A percentile compares a stretch with the other conserved stretches of the same genome.
Evolutionary conservation across 2,329 filamentous ascomycete species (phyloP).

Genomic region (Cladophialophora exuberans): DNA sequence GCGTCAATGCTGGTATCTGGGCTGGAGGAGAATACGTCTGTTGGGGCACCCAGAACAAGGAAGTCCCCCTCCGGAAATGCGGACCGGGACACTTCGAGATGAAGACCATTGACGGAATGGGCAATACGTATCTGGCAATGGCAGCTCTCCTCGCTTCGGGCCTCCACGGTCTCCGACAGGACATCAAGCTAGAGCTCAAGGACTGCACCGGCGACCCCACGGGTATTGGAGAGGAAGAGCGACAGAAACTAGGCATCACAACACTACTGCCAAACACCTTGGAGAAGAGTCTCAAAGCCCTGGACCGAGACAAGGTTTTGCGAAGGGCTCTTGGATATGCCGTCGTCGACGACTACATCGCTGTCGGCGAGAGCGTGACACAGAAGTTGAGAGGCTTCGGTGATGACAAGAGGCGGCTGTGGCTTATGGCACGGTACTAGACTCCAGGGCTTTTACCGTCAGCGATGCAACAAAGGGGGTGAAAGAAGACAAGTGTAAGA

Average conservation of each 20-base stretch:
- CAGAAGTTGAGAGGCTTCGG: constrained; percentile 38
- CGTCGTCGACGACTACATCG: constrained; percentile 35
- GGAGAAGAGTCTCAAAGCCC: constrained; percentile 39
- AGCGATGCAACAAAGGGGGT: too few relatives aligned
- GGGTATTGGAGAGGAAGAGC: constrained; percentile 36
- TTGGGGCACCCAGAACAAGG: constrained; percentile 82
- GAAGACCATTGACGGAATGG: constrained; percentile 75
- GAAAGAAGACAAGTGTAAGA: too few relatives aligned
- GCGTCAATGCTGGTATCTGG: constrained; percentile 72
- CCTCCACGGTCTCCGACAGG: constrained; percentile 53
- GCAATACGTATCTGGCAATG: constrained; percentile 75
- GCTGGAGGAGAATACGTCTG: constrained; percentile 76
- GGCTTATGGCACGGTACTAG: constrained; percentile 46
- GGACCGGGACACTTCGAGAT: constrained; percentile 74
- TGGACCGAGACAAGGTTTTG: constrained; percentile 38
- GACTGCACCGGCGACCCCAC: constrained; percentile 43
- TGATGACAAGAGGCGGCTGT: constrained; percentile 38
- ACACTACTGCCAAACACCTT: constrained; percentile 41
- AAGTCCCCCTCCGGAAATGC: constrained; percentile 72
- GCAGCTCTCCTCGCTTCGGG: constrained; percentile 65
- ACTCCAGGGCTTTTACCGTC: too few relatives aligned
- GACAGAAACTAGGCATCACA: constrained; percentile 42
- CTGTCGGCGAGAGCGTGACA: constrained; percentile 42
- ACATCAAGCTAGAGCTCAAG: constrained; percentile 34
- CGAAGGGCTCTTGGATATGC: constrained; percentile 37